Evolutionary conservation across 2,329 filamentous ascomycete species (phyloP).

Genomic region (Parascedosporium putredinis): DNA sequence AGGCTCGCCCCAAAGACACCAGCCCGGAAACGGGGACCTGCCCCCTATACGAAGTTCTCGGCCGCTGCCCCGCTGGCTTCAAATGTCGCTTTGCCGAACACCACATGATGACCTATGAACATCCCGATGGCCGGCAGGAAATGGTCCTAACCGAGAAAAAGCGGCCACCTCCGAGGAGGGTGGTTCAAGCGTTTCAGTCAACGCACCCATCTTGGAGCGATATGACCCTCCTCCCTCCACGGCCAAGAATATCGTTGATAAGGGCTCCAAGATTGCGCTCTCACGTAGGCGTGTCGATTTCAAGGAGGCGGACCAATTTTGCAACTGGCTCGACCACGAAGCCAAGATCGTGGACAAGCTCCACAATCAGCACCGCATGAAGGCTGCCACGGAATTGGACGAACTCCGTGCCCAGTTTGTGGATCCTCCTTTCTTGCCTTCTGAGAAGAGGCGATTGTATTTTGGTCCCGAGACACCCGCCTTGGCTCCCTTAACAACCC

Average conservation of each 20-base stretch:
- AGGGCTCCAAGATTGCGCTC: slow-evolving; percentile 62
- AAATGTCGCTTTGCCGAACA: slow-evolving; percentile 85
- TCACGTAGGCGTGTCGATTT: slow-evolving; percentile 61
- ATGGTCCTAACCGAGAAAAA: slow-evolving; percentile 54
- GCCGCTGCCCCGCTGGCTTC: slow-evolving; percentile 77
- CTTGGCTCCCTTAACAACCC: slow-evolving; percentile 89
- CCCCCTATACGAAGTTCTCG: slow-evolving; percentile 67
- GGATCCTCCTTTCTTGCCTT: slow-evolving; percentile 81
- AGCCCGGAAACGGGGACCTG: slow-evolving; percentile 57
- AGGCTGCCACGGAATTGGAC: slow-evolving; percentile 35
- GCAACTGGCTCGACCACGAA: slow-evolving; percentile 66
- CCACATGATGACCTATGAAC: slow-evolving; percentile 72
- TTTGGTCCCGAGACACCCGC: slow-evolving; percentile 90
- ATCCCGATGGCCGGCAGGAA: slow-evolving; percentile 72
- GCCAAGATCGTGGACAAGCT: slow-evolving; percentile 27
- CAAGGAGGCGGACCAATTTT: slow-evolving; percentile 64
- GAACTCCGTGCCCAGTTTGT: slow-evolving; percentile 71
- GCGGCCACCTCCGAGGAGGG: slow-evolving; percentile 22
- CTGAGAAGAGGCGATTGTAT: slow-evolving; percentile 88
- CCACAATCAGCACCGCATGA: slow-evolving; percentile 29
- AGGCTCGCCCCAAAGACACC: slow-evolving; percentile 69
- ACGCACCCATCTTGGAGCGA: slow-evolving; percentile 26
- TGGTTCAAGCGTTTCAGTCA: slow-evolving; percentile 17
- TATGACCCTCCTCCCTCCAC: not conserved
- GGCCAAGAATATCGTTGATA: slow-evolving; percentile 60